phyloP scores from a whole-genome alignment of 108 stramenopile genomes.

The Aurantiochytrium sp. region DNA sequence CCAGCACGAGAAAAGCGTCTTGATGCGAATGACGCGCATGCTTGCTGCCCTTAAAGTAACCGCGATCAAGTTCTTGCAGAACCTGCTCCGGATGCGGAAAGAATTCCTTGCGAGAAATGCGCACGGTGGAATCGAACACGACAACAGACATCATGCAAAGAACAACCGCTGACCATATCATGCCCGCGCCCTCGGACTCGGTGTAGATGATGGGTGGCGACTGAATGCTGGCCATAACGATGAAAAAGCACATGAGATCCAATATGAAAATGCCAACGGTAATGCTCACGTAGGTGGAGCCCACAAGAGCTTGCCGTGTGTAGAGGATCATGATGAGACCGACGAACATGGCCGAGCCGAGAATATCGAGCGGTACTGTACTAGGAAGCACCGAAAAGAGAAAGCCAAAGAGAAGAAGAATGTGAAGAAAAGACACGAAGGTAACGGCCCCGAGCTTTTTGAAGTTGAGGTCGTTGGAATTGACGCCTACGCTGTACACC shows the following conservation, averaged over 20 bases:
- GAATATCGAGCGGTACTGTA: constrained; percentile 23
- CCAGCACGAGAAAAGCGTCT: background rate
- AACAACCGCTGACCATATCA: background rate
- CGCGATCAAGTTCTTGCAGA: background rate
- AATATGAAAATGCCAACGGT: background rate
- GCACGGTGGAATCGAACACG: background rate
- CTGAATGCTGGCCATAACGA: background rate
- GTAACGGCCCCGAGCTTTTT: constrained; percentile 71
- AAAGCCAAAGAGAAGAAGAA: constrained; percentile 69
- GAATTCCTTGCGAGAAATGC: background rate
- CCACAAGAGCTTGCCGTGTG: background rate
- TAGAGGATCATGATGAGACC: background rate
- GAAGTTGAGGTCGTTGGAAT: constrained; percentile 38
- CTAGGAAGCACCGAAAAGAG: constrained; percentile 35
- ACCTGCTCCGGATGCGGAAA: background rate
- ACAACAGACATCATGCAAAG: background rate
- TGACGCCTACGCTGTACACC: constrained; percentile 33
- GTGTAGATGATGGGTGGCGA: background rate
- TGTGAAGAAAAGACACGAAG: constrained; percentile 90
- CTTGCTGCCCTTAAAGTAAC: constrained; percentile 2
- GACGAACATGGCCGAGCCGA: background rate
- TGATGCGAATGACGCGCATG: background rate
- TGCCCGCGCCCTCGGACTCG: background rate
- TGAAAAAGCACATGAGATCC: background rate
- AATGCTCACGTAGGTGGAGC: background rate